Evolutionary conservation across 2,329 filamentous ascomycete genomes (phyloP).

Genomic region (Torrubiellomyces zombiae): DNA sequence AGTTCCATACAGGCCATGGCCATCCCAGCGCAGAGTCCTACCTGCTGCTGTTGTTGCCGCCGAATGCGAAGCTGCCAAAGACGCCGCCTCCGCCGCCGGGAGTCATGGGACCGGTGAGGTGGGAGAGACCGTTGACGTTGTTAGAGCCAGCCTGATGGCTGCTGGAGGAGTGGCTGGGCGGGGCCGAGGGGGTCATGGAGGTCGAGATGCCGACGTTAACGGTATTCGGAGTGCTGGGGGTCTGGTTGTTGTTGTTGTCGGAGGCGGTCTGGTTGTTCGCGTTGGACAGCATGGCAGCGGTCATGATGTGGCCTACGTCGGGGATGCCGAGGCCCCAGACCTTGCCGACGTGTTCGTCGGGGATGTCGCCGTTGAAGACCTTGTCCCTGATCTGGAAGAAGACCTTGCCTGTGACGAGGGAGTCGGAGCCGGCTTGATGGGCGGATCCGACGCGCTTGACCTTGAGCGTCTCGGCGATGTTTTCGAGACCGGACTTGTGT

Average conservation of each 20-base stretch:
- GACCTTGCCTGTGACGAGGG: conserved; percentile 78
- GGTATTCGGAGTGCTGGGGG: conserved; percentile 54
- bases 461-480: conserved; percentile 83
- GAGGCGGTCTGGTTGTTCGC: conserved; percentile 11
- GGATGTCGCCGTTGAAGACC: conserved; percentile 70
- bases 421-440: conserved; percentile 88
- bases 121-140: conserved; percentile 36
- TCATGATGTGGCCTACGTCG: conserved; percentile 30
- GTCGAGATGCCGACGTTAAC: conserved; percentile 31
- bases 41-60: conserved; percentile 20
- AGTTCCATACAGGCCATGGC: conserved; percentile 31
- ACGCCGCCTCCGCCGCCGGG: conserved; percentile 59
- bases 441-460: conserved; percentile 75
- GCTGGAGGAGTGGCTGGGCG: conserved; percentile 31
- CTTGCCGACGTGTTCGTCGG: conserved; percentile 70
- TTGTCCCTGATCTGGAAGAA: conserved; percentile 87
- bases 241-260: conserved; percentile 24
- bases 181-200: conserved; percentile 27
- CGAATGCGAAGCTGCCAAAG: conserved; percentile 56
- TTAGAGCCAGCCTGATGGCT: too few relatives aligned
- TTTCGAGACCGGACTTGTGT: conserved; percentile 80
- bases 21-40: conserved; percentile 9
- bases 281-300: conserved; percentile 17
- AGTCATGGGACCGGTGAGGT: conserved; percentile 54
- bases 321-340: conserved; percentile 82